Evolutionary conservation across 1,284 basidiomycete genomes (phyloP), one percentile per base, ranked within the genome.

Genomic region (Fomitopsis betulina): DNA sequence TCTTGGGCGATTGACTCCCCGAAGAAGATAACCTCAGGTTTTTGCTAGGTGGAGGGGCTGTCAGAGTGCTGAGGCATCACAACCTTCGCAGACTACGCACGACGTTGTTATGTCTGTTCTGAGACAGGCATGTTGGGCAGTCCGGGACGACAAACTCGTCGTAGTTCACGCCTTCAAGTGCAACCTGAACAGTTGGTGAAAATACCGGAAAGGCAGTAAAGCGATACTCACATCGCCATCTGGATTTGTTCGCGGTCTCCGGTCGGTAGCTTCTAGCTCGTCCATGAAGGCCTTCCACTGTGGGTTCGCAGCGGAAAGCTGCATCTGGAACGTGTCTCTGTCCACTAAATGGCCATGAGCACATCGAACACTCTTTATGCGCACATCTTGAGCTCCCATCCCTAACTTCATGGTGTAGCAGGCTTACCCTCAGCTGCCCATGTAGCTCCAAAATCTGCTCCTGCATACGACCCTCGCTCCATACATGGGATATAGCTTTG

Each of bases 11-110:
- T 89, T 0, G 91, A 90, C 74, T 95, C 94, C 33, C 94, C 93
- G 65, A 96, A 96, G 72, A 95, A 96, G 19, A 93, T 84, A 19
- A 96, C 83, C 55, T 90, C 86, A 0, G 93, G 91, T 75, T 95
- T 95, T 62, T 89, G 82, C 88, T 88, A 60, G 21, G 55, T 27
- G 30, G 4, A 51, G 27, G 12, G 38, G 9, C 5, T 23, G 5
- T 15, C 15, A 32, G 56, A 2, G 2, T 3, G 2, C 63, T 47
- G 51, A 53, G 33, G 50, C 55, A 30, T 15, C 58, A 56, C 58
- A 57, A 30, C 56, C 33, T 42, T 54, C 12, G 42, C 39, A 43
- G 33, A 35, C n/a, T n/a, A 23, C 78, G 65, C 68, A 87, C 87
- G 56, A 83, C 79, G 53, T 76, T 75, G 56, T 86, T 85, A 25